Evolutionary conservation across 441 rosid genomes (phyloP).

Genomic region (Gossypium laxum): DNA sequence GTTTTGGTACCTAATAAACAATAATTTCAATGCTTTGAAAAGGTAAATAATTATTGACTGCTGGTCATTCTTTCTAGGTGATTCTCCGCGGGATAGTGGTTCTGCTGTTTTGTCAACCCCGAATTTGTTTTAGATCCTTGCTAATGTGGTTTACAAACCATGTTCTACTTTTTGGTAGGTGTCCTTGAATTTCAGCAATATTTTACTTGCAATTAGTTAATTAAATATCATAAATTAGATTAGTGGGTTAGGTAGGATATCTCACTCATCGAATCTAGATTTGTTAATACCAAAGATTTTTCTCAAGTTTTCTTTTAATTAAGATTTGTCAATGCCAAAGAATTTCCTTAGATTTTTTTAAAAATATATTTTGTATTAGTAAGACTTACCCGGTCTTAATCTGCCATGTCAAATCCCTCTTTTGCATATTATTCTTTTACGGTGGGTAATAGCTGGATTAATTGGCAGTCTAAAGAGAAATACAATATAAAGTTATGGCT

Average conservation of each 20-base stretch:
- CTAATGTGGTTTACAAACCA: neutral
- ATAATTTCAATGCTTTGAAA: neutral
- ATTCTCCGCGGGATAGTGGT: neutral
- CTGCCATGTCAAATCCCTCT: neutral
- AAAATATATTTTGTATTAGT: neutral
- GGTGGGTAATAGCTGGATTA: neutral
- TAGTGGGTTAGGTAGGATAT: conserved; percentile 27
- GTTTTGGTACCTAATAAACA: neutral
- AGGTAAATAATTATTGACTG: neutral
- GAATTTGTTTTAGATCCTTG: neutral
- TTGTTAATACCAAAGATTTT: conserved; percentile 18
- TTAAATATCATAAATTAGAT: neutral
- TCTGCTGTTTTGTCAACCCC: neutral
- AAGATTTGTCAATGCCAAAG: conserved; percentile 14
- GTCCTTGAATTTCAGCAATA: neutral
- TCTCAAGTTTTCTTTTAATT: conserved; percentile 2
- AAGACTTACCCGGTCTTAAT: conserved; percentile 1
- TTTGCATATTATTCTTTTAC: neutral
- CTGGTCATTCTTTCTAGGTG: neutral
- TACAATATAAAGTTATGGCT: neutral
- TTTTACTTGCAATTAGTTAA: neutral
- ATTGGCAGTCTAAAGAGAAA: neutral
- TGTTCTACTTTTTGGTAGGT: neutral
- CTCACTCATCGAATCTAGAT: conserved; percentile 15
- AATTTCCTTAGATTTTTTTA: conserved; percentile 14